Base-by-base conservation (phyloP, 306 rosid species). In the Quercus bicolor region DNA sequence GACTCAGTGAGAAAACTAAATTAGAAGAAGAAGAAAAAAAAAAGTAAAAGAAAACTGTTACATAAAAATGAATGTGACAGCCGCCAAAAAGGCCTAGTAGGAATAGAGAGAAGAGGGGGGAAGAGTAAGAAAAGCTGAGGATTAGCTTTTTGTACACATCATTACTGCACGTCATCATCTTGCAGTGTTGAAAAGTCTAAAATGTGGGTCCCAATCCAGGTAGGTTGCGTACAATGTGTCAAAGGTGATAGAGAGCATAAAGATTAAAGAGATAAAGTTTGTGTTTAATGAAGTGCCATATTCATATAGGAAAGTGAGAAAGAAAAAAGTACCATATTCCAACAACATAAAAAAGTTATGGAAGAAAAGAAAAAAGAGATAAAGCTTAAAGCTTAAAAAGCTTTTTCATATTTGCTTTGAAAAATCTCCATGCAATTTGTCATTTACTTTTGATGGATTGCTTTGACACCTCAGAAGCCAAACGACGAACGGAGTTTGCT, bases 61-160 rank as follows among this genome's bases (percentile, higher is more conserved):
- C 34, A 70, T 60, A 56, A 70, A 48, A 74, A 51, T 77, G 52
- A 68, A 85, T 19, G 84, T 80, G 79, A 31, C 57, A 68, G 80
- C 62, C 76, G 82, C 75, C 82, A 80, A 82, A 80, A 78, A 75
- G 59, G 21, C 56, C 34, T 40, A 0, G 0, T 6, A 7, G 45
- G 45, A 40, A 40, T 8, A 7, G 45, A 40, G 45, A 8, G 2
- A 6, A 37, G 10, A 6, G 3, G 45, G 76, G 78, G 79, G 77
- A 66, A 80, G 84, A 76, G 53, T 23, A 26, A 26, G 72, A 79
- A 90, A 85, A 80, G 89, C 79, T 82, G 76, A 31, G 73, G 80
- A 71, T 78, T 86, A 88, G 87, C 94, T 82, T 89, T 84, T 87
- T 88, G 90, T 86, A 80, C 82, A 86, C 88, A 82, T 87, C 91